phyloP scores from a whole-genome alignment of 2,329 filamentous ascomycete species.

The Truncatella angustata region DNA sequence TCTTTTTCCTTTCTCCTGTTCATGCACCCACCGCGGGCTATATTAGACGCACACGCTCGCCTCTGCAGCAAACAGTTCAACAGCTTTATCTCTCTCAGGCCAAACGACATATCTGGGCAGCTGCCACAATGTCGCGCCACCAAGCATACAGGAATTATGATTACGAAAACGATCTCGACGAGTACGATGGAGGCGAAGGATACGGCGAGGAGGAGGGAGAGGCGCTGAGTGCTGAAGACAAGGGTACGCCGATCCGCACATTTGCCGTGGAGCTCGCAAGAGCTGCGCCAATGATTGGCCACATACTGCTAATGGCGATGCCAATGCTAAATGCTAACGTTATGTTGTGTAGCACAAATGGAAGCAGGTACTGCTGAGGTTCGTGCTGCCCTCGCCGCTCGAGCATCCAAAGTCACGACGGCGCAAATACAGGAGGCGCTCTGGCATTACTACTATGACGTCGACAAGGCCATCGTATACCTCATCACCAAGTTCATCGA shows the following conservation, averaged over 20 bases:
- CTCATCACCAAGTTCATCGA: constrained; percentile 64
- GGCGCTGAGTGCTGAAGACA: constrained; percentile 36
- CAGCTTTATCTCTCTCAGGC: not conserved
- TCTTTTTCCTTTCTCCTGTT: too few species aligned
- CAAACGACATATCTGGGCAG: not conserved
- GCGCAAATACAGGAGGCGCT: constrained; percentile 82
- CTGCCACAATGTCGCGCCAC: constrained; percentile 42
- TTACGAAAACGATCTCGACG: constrained; percentile 50
- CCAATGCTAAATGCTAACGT: too few species aligned
- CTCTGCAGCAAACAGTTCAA: not conserved
- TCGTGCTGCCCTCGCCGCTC: constrained; percentile 59
- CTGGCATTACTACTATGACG: constrained; percentile 95
- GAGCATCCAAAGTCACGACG: constrained; percentile 54
- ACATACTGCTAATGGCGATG: not conserved
- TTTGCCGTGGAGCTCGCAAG: not conserved
- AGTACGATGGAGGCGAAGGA: constrained; percentile 44
- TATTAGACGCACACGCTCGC: too few species aligned
- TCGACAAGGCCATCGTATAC: constrained; percentile 81
- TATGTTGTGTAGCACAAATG: constrained; percentile 42
- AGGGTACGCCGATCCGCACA: constrained; percentile 17
- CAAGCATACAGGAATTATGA: constrained; percentile 46
- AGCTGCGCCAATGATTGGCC: not conserved
- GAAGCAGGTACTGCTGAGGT: constrained; percentile 66
- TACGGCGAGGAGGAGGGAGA: constrained; percentile 43
- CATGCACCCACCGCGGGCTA: too few species aligned